These are phyloP conservation scores for Gastrolobium villosum DNA, from an alignment of 306 rosid genomes.

Conservation along the genomic window DNA sequence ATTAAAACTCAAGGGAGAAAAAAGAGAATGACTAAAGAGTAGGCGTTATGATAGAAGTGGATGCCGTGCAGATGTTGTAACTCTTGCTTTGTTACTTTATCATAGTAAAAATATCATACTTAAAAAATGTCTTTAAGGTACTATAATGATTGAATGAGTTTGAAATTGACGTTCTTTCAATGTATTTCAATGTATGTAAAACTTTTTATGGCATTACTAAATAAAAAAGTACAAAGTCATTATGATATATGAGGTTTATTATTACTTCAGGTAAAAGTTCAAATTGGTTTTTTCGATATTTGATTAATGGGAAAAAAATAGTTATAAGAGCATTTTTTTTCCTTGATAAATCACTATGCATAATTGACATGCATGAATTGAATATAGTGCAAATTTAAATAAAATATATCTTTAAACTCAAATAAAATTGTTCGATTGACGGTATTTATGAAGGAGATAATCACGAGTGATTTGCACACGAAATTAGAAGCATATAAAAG, in stretches of 20 bases:
- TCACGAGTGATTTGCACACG: no score
- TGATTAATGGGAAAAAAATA: no score
- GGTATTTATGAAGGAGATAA: no score
- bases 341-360: no score
- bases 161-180: neutral
- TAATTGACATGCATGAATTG: no score
- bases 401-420: no score
- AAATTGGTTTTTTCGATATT: no score
- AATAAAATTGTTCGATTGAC: no score
- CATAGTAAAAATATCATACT: neutral
- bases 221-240: neutral
- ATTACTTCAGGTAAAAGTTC: neutral
- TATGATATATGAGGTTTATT: neutral
- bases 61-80: slow-evolving; percentile 9
- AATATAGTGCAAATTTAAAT: no score
- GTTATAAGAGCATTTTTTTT: no score
- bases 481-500: no score
- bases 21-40: neutral
- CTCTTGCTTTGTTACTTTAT: slow-evolving; percentile 4
- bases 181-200: neutral
- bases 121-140: neutral
- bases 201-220: no score
- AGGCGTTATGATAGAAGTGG: neutral
- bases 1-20: neutral
- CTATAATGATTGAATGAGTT: neutral